Percentiles rank a stretch among this genome's conserved stretches.
phyloP scores from a whole-genome alignment of 441 rosid species.

The Raphanus hybrid region DNA sequence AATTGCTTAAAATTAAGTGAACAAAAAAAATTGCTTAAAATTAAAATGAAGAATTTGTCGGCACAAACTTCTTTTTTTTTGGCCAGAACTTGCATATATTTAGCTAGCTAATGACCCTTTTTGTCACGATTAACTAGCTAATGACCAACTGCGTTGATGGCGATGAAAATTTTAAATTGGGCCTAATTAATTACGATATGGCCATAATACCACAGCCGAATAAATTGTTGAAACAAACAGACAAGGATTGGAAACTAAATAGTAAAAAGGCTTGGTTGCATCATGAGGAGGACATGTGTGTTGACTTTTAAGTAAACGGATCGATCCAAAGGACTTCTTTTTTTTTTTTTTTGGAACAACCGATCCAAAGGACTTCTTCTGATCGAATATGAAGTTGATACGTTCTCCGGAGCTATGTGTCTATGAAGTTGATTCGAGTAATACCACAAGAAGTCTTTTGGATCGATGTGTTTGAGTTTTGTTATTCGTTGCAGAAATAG shows the following conservation, averaged over 20 bases:
- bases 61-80: background rate
- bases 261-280: constrained; percentile 17
- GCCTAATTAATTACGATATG: background rate
- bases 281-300: background rate
- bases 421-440: no score
- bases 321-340: background rate
- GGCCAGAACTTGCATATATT: constrained; percentile 2
- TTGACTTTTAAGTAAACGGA: background rate
- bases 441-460: no score
- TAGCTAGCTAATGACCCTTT: background rate
- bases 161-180: background rate
- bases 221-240: background rate
- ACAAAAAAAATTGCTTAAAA: background rate
- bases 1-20: background rate
- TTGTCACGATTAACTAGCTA: background rate
- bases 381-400: no score
- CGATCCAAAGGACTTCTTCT: no score
- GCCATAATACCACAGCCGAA: constrained; percentile 15
- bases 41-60: constrained; percentile 25
- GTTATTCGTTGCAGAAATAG: no score
- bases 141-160: background rate
- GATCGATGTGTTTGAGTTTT: no score
- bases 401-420: no score
- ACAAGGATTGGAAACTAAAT: background rate
- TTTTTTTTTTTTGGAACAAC: no score